These are phyloP conservation scores for Acanthamoeba healyi DNA, from an alignment of 208 protist species.

Conservation along the genomic window DNA sequence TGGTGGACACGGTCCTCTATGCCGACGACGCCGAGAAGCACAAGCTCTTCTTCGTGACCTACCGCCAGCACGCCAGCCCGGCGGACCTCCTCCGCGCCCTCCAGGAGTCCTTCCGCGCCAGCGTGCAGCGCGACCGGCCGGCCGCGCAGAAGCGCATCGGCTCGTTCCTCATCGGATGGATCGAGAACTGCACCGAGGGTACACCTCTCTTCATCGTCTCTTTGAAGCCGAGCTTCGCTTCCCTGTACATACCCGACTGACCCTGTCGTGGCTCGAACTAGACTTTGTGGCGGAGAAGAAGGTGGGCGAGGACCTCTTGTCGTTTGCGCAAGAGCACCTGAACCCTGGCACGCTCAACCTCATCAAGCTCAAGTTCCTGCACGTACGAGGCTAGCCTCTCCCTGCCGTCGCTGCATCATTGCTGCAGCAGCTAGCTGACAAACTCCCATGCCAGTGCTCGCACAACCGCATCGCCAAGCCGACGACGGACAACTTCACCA, in stretches of 20 bases:
- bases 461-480: not conserved
- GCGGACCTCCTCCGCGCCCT: not conserved
- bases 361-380: constrained; percentile 22
- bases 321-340: not conserved
- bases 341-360: not conserved
- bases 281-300: not conserved
- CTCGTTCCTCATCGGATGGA: not conserved
- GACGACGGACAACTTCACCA: not conserved
- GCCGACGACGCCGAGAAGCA: constrained; percentile 27
- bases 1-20: not conserved
- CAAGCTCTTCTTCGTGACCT: constrained; percentile 47
- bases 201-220: not conserved
- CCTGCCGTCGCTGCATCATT: not conserved
- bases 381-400: not conserved
- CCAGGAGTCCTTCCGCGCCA: not conserved
- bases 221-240: too few species aligned
- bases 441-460: not conserved
- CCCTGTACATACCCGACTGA: not conserved
- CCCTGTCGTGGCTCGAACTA: not conserved
- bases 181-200: not conserved
- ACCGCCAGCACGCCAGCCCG: not conserved
- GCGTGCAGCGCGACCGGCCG: not conserved
- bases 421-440: not conserved
- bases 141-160: not conserved
- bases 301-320: not conserved